phyloP scores from a whole-genome alignment of 495 filamentous ascomycete species.

The Pyrenula massariospora region DNA sequence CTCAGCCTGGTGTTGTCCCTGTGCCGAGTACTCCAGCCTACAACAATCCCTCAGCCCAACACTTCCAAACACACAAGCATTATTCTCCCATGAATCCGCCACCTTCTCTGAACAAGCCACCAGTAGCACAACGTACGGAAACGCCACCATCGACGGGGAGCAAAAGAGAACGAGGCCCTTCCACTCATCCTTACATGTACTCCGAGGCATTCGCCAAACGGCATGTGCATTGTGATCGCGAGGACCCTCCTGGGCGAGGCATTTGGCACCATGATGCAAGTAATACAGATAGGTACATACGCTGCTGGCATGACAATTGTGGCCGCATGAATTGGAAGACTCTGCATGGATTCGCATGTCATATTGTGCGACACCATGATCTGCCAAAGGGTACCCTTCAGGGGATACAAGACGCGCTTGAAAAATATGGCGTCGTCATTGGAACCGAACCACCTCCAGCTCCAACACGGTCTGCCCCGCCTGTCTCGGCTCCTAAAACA shows the following conservation, averaged over 20 bases:
- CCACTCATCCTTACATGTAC: not conserved
- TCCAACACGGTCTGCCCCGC: not conserved
- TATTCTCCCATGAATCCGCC: not conserved
- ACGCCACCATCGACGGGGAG: not conserved
- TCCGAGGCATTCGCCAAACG: constrained; percentile 1
- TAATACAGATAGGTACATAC: not conserved
- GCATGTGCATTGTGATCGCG: not conserved
- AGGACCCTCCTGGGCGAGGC: not conserved
- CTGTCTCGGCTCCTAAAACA: not conserved
- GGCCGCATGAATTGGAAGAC: not conserved
- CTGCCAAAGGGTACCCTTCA: not conserved
- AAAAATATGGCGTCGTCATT: not conserved
- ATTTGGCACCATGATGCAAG: not conserved
- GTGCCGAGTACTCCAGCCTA: not conserved
- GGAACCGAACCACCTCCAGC: not conserved
- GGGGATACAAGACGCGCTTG: not conserved
- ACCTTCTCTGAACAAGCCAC: not conserved
- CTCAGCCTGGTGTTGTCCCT: not conserved
- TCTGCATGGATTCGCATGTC: not conserved
- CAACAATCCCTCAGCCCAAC: not conserved
- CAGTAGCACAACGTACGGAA: not conserved
- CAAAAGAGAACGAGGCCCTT: not conserved
- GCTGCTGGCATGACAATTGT: not conserved
- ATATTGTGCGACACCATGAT: not conserved
- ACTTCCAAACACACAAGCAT: not conserved